Conservation (phyloP, 208 protist genomes). For the Acanthamoeba triangularis region DNA sequence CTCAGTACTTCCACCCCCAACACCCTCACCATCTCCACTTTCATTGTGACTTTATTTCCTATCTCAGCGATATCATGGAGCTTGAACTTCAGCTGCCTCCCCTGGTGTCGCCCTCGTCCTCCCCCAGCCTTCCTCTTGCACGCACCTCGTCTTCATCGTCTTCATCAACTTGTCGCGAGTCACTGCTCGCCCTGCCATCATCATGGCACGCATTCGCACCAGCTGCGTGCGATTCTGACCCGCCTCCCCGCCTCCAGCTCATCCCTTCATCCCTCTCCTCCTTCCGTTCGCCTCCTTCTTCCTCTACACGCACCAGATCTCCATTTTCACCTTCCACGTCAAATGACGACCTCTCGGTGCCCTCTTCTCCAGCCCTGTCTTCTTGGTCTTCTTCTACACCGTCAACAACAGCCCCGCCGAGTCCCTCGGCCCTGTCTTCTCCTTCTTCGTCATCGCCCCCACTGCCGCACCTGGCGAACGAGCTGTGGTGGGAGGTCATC, state of each 20-base stretch:
- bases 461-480: neutral
- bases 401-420: neutral
- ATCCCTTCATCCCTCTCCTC: no score
- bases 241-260: no score
- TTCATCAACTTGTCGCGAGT: neutral
- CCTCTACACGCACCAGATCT: neutral
- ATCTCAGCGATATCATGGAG: neutral
- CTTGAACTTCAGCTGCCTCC: neutral
- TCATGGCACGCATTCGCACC: no score
- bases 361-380: neutral
- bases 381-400: neutral
- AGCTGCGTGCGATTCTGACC: no score
- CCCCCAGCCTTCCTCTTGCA: neutral
- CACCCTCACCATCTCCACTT: no score
- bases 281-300: neutral
- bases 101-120: neutral
- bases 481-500: slow-evolving; percentile 37
- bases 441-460: no score
- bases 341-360: neutral
- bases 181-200: neutral
- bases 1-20: no score
- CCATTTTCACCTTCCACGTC: neutral
- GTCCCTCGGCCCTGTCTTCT: neutral
- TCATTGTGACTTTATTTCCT: neutral
- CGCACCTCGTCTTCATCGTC: neutral